A percentile compares a stretch with the other conserved stretches of the same genome.
phyloP scores from a whole-genome alignment of 179 eudicot species.

The Nepenthes alata region DNA sequence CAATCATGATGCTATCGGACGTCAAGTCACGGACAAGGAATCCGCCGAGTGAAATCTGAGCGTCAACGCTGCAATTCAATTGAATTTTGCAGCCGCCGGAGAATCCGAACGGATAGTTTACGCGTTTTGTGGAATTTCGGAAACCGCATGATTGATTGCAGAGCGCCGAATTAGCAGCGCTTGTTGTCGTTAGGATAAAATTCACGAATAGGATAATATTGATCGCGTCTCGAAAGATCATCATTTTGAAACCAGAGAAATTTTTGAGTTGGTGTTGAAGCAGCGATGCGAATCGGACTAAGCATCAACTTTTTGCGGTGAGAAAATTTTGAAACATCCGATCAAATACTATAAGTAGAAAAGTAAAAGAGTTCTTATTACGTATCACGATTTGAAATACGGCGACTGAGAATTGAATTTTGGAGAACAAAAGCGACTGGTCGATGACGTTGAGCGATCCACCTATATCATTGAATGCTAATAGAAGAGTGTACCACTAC shows the following conservation, averaged over 20 bases:
- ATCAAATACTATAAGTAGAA: too few relatives aligned
- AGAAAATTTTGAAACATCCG: too few relatives aligned
- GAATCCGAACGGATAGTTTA: constrained; percentile 71
- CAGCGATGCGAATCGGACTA: too few relatives aligned
- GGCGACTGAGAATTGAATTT: too few relatives aligned
- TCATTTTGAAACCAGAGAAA: neutral
- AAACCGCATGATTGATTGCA: constrained; percentile 25
- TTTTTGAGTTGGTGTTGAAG: too few relatives aligned
- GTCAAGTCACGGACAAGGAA: constrained; percentile 38
- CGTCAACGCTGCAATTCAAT: constrained; percentile 27
- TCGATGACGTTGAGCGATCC: neutral
- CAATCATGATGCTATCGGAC: constrained; percentile 20
- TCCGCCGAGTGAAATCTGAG: constrained; percentile 11
- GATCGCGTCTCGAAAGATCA: neutral
- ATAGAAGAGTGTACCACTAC: too few relatives aligned
- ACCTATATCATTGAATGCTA: neutral
- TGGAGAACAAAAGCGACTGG: neutral
- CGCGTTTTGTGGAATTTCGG: constrained; percentile 6
- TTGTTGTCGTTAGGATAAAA: neutral
- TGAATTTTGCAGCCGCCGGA: constrained; percentile 30
- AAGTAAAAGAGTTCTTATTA: too few relatives aligned
- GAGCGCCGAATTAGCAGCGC: neutral
- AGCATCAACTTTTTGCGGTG: too few relatives aligned
- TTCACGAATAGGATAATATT: constrained; percentile 1
- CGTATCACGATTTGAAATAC: too few relatives aligned